Evolutionary conservation across 2,329 filamentous ascomycete genomes (phyloP), one percentile per base, ranked within the genome.

Genomic region (Colletotrichum costaricense): DNA sequence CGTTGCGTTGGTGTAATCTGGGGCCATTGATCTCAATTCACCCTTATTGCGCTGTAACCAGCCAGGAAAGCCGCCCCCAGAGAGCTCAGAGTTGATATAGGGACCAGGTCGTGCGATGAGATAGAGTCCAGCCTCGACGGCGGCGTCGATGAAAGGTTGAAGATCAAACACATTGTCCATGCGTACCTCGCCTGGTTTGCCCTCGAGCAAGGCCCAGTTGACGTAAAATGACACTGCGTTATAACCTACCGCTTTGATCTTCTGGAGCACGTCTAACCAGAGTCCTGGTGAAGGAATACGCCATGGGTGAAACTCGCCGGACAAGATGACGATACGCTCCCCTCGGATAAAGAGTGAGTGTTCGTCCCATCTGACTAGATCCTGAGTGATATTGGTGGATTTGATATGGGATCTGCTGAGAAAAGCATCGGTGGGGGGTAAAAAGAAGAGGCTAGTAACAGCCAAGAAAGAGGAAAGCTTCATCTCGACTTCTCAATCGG

Each of bases 141-240:
- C 93, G 22, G 92, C 92, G 12, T 91, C 88, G 77, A 94, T 93
- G 83, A 94, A 94, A 0, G 91, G 90, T 75, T 93, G 88, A 6
- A 92, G 85, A n/a, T 87, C 89, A 77, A 94, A 93, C 33, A 93
- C 86, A 0, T 92, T 93, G 16, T 93, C 89, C 3, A 90, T 91
- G 12, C 84, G 85, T 79, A 93, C 93, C 6, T 89, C 83, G 1
- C 92, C 93, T 1, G 86, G 89, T 73, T 92, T 90, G 56, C 92
- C 93, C 80, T 95, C 93, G 1, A 93, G 81, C 19, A 94, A 81
- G 19, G 90, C 92, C 93, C 92, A 95, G 76, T 94, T 88, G 8
- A 90, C 85, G 78, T 95, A 95, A 79, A 94, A 93, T 0, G 91
- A 93, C 3, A 94, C 91, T 26, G 88, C 87, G 76, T 92, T 94